Evolutionary conservation across 495 filamentous ascomycete genomes (phyloP), one percentile per base, ranked within the genome.

Genomic region (Penicillium ochrochloron): DNA sequence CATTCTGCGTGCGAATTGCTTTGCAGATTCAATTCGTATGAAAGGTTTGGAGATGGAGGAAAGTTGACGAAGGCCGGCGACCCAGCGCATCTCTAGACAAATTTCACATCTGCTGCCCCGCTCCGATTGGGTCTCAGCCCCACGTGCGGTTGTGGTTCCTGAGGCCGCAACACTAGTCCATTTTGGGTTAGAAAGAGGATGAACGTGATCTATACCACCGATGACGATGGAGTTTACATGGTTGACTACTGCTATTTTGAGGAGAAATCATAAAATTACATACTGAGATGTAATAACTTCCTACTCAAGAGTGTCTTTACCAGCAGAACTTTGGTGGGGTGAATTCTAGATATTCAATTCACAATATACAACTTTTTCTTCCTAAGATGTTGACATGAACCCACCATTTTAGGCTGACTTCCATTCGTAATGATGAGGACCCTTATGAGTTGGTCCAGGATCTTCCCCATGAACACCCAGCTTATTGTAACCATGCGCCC

Each of bases 401-500:
- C 21, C 44, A 48, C 44, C 21, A n/a, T 14, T 23, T 53, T 61
- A 75, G 12, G 74, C 75, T 17, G 74, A 70, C 57, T 71, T 60
- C 79, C 79, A 82, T 64, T 79, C 79, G 39, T 79, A 80, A 63
- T 80, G 78, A 67, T 78, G 78, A 48, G 76, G 66, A 0, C 79
- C 79, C 58, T 80, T 82, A 41, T 66, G 66, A 17, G 76, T 75
- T 0, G 70, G 74, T 6, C 78, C 79, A 19, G 78, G 78, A 63
- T 80, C 79, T 46, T 80, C 79, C n/a, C 76, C 77, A 0, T 70
- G 64, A 61, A 80, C 66, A 12, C 76, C 73, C 0, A 76, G 75
- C 60, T 78, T 78, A 67, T 92, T 89, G 67, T 85, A 92, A 70
- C 82, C 83, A 70, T 91, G 89, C 11, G 82, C 82, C n/a, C 89